A percentile compares a stretch with the other conserved stretches of the same genome.
phyloP scores from a whole-genome alignment of 768 basidiomycete genomes.

The Trametes elegans region DNA sequence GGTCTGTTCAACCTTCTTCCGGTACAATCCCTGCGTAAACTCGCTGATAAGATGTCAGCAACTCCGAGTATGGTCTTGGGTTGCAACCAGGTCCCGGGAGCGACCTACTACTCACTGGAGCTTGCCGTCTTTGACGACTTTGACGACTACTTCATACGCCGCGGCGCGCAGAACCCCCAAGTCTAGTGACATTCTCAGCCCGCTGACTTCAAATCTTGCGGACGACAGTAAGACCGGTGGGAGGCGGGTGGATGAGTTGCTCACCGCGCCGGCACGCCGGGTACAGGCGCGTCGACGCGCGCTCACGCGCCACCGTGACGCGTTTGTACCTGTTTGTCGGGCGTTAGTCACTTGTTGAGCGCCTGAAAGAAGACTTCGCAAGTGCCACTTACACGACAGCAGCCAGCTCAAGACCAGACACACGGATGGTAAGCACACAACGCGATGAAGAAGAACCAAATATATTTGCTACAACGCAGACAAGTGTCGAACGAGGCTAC shows the following conservation, averaged over 20 bases:
- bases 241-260: too few species aligned
- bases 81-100: too few species aligned
- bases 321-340: constrained; percentile 17
- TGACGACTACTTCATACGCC: constrained; percentile 33
- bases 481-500: neutral
- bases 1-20: constrained; percentile 46
- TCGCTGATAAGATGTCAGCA: constrained; percentile 28
- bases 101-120: constrained; percentile 34
- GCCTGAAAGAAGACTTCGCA: too few species aligned
- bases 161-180: constrained; percentile 31
- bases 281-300: constrained; percentile 9
- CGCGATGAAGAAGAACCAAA: neutral
- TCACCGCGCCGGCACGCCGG: too few species aligned
- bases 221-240: too few species aligned
- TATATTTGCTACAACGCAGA: constrained; percentile 2
- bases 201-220: too few species aligned
- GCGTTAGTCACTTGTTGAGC: too few species aligned
- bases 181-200: constrained; percentile 13
- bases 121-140: constrained; percentile 27
- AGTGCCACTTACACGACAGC: neutral
- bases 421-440: neutral
- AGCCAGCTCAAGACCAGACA: too few species aligned
- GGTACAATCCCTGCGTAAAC: constrained; percentile 50
- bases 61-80: too few species aligned
- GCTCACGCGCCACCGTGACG: neutral